Base-by-base conservation (phyloP, 176 grass and related monocot genomes). In the Rhipidocladum racemiflorum region DNA sequence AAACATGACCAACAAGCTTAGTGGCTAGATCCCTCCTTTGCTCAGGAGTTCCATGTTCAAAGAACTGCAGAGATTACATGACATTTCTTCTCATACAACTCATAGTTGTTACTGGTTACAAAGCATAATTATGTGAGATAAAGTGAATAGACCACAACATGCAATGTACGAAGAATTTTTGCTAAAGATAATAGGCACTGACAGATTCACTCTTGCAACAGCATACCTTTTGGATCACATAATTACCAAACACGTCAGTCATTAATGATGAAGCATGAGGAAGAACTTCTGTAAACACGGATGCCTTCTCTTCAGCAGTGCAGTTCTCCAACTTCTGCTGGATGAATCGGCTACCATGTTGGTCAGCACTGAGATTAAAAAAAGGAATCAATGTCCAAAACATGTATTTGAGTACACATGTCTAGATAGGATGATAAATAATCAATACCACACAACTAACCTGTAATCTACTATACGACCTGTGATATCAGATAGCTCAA, bases 341-440 rank as follows among this genome's bases (percentile, higher is more conserved):
- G 75, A 99, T 99, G 77, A 99, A 99, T 88, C 97, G 87, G 73
- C 97, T 99, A 39, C 97, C 97, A 87, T 99, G 97, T 86, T 99
- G 97, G 59, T 99, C 97, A 82, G 97, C 85, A 20, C 97, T 99
- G 89, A 55, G 60, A 85, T 68, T 45, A 93, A 78, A 69, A 74
- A 69, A 20, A 64, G 53, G 34, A 60, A n/a, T 83, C 49, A 86
- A 43, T 62, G 43, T 23, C 46, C 12, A 74, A 79, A 78, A 82
- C 17, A 61, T 70, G 76, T 53, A 49, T 44, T 23, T 42, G 40
- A 75, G 13, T 39, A 88, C 9, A 13, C 16, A 75, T 77, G 40
- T 70, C 18, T 53, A 70, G 51, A 64, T 21, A 84, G 36, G 46
- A 78, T 18, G 65, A 50, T 21, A 53, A 78, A 87, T 30, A 57